phyloP scores from a whole-genome alignment of 768 basidiomycete genomes.

The Baorangia bicolor region DNA sequence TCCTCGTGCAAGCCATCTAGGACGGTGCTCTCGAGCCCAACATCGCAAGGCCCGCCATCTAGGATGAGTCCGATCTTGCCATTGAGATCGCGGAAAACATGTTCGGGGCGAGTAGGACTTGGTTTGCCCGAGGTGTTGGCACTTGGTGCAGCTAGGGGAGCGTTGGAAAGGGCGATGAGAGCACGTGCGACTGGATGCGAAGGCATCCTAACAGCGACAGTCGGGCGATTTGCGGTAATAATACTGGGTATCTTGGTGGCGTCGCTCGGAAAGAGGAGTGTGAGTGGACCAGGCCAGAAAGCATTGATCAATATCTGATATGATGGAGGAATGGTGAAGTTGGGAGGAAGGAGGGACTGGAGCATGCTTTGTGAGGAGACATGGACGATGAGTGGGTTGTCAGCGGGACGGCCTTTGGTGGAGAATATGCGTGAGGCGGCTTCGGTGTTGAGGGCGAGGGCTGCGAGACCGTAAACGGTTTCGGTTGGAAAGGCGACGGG shows the following conservation, averaged over 20 bases:
- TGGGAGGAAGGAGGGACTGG: conserved; percentile 62
- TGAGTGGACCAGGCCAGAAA: conserved; percentile 96
- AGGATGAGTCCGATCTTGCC: conserved; percentile 77
- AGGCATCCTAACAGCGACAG: conserved; percentile 92
- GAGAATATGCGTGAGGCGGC: conserved; percentile 78
- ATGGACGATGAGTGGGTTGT: conserved; percentile 98
- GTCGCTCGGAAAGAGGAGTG: conserved; percentile 83
- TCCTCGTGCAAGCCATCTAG: conserved; percentile 80
- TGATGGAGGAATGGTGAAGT: conserved; percentile 56
- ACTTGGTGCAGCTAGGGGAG: conserved; percentile 90
- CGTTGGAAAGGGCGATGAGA: conserved; percentile 69
- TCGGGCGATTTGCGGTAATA: conserved; percentile 75
- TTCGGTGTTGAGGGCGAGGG: conserved; percentile 62
- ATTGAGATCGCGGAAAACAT: conserved; percentile 76
- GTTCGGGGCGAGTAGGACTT: conserved; percentile 86
- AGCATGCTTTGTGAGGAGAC: conserved; percentile 88
- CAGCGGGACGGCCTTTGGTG: conserved; percentile 88
- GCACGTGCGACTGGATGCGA: conserved; percentile 91
- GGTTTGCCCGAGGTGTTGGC: conserved; percentile 95
- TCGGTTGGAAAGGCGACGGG: conserved; percentile 94
- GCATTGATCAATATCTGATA: conserved; percentile 75
- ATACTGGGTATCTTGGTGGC: conserved; percentile 60
- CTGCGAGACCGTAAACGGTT: conserved; percentile 98
- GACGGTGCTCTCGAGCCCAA: conserved; percentile 96
- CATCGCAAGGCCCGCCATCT: conserved; percentile 88